Evolutionary conservation across 805 yeast genomes (phyloP).

Genomic region (Sugiyamaella chiloensis): DNA sequence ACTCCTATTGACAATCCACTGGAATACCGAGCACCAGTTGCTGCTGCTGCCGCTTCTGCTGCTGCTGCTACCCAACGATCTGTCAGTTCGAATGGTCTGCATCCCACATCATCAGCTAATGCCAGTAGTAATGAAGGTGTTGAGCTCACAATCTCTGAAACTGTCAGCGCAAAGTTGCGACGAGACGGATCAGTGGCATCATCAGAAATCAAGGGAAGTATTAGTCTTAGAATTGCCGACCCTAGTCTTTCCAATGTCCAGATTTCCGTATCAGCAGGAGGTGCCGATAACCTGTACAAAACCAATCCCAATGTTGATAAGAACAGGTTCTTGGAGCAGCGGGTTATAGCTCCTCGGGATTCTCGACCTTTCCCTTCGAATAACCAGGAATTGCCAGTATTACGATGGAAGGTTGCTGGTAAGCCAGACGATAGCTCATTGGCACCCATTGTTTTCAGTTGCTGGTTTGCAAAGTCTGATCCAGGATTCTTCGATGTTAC

Average conservation of each 20-base stretch:
- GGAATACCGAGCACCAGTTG: constrained; percentile 34
- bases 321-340: constrained; percentile 53
- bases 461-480: constrained; percentile 74
- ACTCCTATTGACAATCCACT: constrained; percentile 32
- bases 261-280: constrained; percentile 53
- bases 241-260: constrained; percentile 65
- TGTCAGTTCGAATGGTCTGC: constrained; percentile 8
- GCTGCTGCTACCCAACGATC: constrained; percentile 21
- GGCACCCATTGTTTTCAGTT: constrained; percentile 70
- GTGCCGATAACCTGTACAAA: constrained; percentile 64
- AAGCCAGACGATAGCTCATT: constrained; percentile 53
- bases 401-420: constrained; percentile 84
- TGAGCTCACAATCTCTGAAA: constrained; percentile 72
- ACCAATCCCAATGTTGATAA: constrained; percentile 97
- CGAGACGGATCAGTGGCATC: constrained; percentile 66
- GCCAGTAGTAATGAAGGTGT: constrained; percentile 65
- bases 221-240: constrained; percentile 82
- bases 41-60: constrained; percentile 36
- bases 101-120: constrained; percentile 20
- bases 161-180: constrained; percentile 67
- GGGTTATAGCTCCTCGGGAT: constrained; percentile 72
- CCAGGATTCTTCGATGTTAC: constrained; percentile 69
- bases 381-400: constrained; percentile 84
- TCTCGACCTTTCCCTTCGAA: constrained; percentile 81
- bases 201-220: constrained; percentile 85